Percentiles rank a stretch among this genome's conserved stretches.
These are phyloP conservation scores for Pachysandra terminalis DNA, from an alignment of 164 flowering plant genomes.

Conservation along the genomic window DNA sequence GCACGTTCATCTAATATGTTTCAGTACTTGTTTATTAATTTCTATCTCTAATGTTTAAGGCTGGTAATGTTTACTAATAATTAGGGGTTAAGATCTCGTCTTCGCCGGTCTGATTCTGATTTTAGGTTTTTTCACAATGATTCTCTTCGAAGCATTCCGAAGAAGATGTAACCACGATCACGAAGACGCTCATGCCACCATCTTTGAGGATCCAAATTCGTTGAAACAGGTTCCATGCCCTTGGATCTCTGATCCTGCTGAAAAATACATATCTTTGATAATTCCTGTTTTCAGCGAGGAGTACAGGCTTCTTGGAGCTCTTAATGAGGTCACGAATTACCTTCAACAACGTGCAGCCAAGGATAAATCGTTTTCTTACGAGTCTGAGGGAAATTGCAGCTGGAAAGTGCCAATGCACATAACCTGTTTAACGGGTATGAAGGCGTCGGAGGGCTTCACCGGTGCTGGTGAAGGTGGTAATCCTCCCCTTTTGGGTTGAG, in stretches of 20 bases:
- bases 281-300: conserved; percentile 96
- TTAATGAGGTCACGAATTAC: conserved; percentile 80
- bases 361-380: conserved; percentile 82
- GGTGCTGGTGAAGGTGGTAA: no score
- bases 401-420: no score
- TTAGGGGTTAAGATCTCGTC: no score
- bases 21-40: no score
- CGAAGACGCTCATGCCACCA: conserved; percentile 44
- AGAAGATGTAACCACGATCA: conserved; percentile 46
- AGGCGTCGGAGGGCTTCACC: no score
- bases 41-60: no score
- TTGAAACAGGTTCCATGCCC: conserved; percentile 77
- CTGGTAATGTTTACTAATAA: no score
- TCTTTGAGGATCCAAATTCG: conserved; percentile 71
- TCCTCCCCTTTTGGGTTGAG: no score
- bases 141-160: conserved; percentile 44
- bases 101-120: conserved; percentile 21
- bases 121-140: conserved; percentile 23
- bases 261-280: conserved; percentile 80
- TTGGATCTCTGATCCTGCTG: conserved; percentile 71
- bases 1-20: no score
- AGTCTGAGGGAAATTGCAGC: no score
- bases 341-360: conserved; percentile 74
- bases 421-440: no score
- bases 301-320: conserved; percentile 80